Conservation (phyloP, 345 rosid species). For the Geranium brycei region DNA sequence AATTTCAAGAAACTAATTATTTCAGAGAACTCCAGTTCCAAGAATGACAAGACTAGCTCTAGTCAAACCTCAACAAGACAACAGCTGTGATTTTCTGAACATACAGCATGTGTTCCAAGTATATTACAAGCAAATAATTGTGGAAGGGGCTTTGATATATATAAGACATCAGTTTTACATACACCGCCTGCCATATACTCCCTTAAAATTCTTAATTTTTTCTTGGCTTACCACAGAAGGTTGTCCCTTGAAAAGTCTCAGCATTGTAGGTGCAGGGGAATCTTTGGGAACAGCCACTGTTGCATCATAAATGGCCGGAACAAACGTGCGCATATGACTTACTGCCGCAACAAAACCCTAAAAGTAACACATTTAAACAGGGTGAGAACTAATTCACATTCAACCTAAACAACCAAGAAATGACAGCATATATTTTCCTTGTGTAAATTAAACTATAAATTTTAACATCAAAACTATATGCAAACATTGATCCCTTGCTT, state of each 20-base stretch:
- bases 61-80: background rate
- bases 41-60: background rate
- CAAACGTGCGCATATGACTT: constrained; percentile 80
- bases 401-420: background rate
- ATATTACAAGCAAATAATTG: background rate
- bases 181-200: background rate
- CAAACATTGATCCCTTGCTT: background rate
- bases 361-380: constrained; percentile 11
- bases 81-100: background rate
- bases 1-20: constrained; percentile 4
- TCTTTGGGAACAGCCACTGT: constrained; percentile 68
- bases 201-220: background rate
- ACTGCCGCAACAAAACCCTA: constrained; percentile 98
- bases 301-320: constrained; percentile 86
- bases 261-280: constrained; percentile 72
- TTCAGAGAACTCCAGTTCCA: background rate
- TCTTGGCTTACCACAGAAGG: constrained; percentile 64
- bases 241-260: constrained; percentile 72
- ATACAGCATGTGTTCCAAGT: background rate
- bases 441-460: no score
- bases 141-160: background rate
- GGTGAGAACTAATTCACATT: background rate
- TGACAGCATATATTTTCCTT: no score
- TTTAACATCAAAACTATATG: no score
- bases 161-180: background rate